Percentiles rank a stretch among this genome's conserved stretches.
These are phyloP conservation scores for Salvia splendens DNA, from an alignment of 257 asterid species.

Conservation along the genomic window DNA sequence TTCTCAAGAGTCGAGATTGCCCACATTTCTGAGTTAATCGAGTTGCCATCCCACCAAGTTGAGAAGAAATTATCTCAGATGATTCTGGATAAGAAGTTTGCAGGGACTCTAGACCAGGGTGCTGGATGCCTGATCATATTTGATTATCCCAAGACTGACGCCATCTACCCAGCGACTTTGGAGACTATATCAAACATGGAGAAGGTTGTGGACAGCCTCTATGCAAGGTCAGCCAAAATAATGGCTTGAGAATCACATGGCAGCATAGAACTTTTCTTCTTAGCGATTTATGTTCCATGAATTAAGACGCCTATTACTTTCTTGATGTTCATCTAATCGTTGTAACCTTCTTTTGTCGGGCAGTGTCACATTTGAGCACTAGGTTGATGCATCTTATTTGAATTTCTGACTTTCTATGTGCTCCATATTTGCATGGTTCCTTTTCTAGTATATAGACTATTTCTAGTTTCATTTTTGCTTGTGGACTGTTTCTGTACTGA, in stretches of 20 bases:
- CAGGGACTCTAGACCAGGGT: conserved; percentile 68
- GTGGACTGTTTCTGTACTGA: not conserved
- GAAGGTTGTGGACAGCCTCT: conserved; percentile 69
- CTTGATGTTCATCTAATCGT: conserved; percentile 18
- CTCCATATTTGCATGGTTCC: conserved; percentile 20
- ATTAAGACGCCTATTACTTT: conserved; percentile 22
- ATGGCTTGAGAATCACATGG: conserved; percentile 49
- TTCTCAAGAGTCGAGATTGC: conserved; percentile 61
- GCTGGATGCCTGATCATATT: conserved; percentile 65
- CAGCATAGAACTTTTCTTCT: conserved; percentile 7
- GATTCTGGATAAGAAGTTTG: conserved; percentile 69
- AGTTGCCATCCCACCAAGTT: conserved; percentile 55
- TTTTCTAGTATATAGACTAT: not conserved
- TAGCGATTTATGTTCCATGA: conserved; percentile 17
- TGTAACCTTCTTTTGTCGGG: conserved; percentile 16
- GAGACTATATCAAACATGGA: conserved; percentile 65
- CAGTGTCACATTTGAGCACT: conserved; percentile 23
- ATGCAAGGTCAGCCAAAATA: conserved; percentile 61
- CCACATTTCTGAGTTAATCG: conserved; percentile 60
- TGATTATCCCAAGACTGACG: conserved; percentile 64
- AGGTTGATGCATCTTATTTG: conserved; percentile 25
- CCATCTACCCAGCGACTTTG: conserved; percentile 54
- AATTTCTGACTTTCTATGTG: conserved; percentile 20
- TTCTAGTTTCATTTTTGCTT: not conserved
- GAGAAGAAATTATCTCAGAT: conserved; percentile 65